These are phyloP conservation scores for Coemansia sp. DNA, from an alignment of 192 early-diverging fungal species.

Conservation along the genomic window DNA sequence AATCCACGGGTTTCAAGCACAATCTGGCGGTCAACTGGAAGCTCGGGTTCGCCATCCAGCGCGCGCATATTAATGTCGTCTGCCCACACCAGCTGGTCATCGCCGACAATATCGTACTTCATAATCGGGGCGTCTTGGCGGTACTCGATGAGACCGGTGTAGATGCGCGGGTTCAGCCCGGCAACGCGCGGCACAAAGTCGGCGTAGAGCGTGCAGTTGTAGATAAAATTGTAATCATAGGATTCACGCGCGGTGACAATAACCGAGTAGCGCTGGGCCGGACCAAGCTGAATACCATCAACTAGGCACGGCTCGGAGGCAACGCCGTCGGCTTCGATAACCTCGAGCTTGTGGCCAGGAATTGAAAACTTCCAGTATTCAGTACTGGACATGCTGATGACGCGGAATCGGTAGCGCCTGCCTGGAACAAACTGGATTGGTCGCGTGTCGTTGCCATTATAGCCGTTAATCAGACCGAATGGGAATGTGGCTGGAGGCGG, in stretches of 20 bases:
- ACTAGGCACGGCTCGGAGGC: conserved; percentile 53
- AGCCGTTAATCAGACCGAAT: conserved; percentile 23
- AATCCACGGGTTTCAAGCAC: background rate
- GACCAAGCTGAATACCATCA: conserved; percentile 55
- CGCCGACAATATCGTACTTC: background rate
- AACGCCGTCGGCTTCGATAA: conserved; percentile 77
- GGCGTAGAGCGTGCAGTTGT: conserved; percentile 65
- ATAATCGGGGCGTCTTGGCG: background rate
- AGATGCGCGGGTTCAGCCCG: conserved; percentile 41
- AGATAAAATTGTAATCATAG: conserved; percentile 54
- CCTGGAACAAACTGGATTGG: conserved; percentile 60
- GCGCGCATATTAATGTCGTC: conserved; percentile 16
- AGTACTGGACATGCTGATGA: conserved; percentile 72
- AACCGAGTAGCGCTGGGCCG: conserved; percentile 74
- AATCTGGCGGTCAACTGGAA: conserved; percentile 17
- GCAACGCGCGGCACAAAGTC: conserved; percentile 55
- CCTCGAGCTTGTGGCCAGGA: conserved; percentile 66
- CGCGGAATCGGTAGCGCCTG: conserved; percentile 73
- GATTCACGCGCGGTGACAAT: conserved; percentile 65
- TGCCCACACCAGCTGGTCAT: conserved; percentile 7
- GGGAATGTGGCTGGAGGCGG: conserved; percentile 36
- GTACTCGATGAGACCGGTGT: conserved; percentile 23
- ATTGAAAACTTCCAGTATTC: conserved; percentile 69
- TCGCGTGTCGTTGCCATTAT: conserved; percentile 51
- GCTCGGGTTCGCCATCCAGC: background rate